Base-by-base conservation (phyloP, 73 alveolate species). In the Paramecium pentaurelia region DNA sequence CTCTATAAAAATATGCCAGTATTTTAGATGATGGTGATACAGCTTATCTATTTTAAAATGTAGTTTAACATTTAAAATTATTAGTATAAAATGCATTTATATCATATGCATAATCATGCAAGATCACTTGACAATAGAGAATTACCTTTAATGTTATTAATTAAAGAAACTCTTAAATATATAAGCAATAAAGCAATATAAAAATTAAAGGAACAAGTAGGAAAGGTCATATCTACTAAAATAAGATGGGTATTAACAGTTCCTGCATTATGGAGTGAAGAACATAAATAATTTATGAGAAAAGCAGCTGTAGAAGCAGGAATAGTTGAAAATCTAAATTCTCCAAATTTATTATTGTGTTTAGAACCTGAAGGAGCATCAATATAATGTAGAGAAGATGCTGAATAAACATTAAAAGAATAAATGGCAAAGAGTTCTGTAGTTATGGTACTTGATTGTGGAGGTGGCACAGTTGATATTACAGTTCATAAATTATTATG, bases 341-440 rank as follows among this genome's bases (percentile, higher is more conserved):
- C 99, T 9, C 97, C 98, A 47, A 98, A 97, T 93, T 93, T 98
- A 60, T 95, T 98, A 77, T 94, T 98, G 25, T 98, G 99, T 45
- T 94, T 98, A 49, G 99, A 98, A 88, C 99, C 99, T 36, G 99
- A 98, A 94, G 99, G 99, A 11, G 99, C 99, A 25, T 95, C 99
- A 30, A 98, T 98, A 36, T 95, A 97, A 92, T 98, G 99, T 95
- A 95, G 99, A 90, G 99, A 98, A 93, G 99, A 98, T 93, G 93
- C 98, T 42, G 99, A 97, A 93, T 96, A 92, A 85, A 93, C 93
- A 59, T 73, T 98, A 77, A 97, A 95, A 86, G 96, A 95, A 49
- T 92, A 95, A 88, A 95, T 98, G 98, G 96, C 83, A 44, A 98
- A 98, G 93, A 96, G 95, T 45, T 93, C 97, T 42, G 97, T 96